A percentile compares a stretch with the other conserved stretches of the same genome.
phyloP scores from a whole-genome alignment of 192 early-diverging fungal species.

The Podila epicladia region DNA sequence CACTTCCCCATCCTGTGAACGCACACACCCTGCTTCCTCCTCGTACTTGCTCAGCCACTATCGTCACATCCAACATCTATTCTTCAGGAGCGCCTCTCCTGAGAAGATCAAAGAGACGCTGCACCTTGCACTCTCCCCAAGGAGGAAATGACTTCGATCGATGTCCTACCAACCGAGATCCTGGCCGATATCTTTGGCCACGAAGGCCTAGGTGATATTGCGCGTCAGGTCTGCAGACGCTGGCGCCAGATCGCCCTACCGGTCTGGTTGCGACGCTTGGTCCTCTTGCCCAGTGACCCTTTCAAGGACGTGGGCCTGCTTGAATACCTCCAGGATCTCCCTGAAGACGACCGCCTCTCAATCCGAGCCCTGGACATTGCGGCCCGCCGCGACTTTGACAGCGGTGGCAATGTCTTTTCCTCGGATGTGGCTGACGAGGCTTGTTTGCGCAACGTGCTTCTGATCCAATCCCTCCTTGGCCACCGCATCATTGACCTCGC shows the following conservation, averaged over 20 bases:
- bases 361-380: conserved; percentile 40
- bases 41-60: too few relatives aligned
- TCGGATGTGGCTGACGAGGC: conserved; percentile 26
- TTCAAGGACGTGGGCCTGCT: conserved; percentile 41
- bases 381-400: conserved; percentile 31
- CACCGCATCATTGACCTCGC: conserved; percentile 25
- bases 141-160: conserved; percentile 18
- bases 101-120: neutral
- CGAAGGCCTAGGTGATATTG: conserved; percentile 38
- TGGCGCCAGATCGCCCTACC: conserved; percentile 40
- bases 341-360: conserved; percentile 20
- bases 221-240: conserved; percentile 33
- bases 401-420: conserved; percentile 15
- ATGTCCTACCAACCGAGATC: conserved; percentile 37
- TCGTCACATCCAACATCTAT: neutral
- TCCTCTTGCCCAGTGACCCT: conserved; percentile 34
- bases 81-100: neutral
- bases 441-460: conserved; percentile 26
- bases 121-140: neutral
- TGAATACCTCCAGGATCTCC: conserved; percentile 10
- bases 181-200: conserved; percentile 35
- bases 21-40: too few relatives aligned
- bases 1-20: too few relatives aligned
- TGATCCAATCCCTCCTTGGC: conserved; percentile 35
- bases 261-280: conserved; percentile 28